Conservation (phyloP, 768 basidiomycete genomes). For the Phanerodontia chrysosporium region DNA sequence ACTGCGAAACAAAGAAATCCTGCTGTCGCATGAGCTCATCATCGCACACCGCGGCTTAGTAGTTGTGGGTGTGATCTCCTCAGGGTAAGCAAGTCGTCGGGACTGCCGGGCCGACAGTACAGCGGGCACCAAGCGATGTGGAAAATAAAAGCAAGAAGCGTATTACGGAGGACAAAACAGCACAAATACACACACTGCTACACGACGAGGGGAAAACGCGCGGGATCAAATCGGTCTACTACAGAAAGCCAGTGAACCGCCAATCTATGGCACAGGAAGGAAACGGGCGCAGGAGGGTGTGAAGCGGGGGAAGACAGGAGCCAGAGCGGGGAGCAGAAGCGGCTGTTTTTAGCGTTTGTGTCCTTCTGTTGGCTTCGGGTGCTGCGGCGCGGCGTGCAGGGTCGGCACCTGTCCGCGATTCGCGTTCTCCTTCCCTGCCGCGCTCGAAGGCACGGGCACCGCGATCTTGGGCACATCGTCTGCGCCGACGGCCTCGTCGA, state of each 20-base stretch:
- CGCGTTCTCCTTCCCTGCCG: constrained; percentile 20
- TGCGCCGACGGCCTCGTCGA: constrained; percentile 42
- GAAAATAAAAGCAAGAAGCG: background rate
- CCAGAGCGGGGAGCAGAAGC: background rate
- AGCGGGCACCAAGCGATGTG: background rate
- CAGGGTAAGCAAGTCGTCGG: background rate
- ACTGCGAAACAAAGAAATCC: no score
- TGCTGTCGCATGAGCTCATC: no score
- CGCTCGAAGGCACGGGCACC: constrained; percentile 17
- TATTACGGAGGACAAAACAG: background rate
- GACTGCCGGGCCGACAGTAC: background rate
- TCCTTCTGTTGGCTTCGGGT: background rate
- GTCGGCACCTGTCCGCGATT: constrained; percentile 15
- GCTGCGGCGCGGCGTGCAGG: constrained; percentile 16
- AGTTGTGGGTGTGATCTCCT: no score
- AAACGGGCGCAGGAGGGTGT: background rate
- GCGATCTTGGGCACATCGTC: constrained; percentile 20
- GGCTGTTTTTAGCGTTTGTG: constrained; percentile 1
- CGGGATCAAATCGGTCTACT: background rate
- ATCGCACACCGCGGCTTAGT: no score
- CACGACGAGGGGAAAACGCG: background rate
- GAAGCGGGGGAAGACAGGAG: background rate
- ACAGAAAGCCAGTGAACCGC: background rate
- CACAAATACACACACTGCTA: constrained; percentile 6
- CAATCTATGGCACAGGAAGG: background rate